These are phyloP conservation scores for Spergularia bocconei DNA, from an alignment of 148 eudicot genomes.

Conservation along the genomic window DNA sequence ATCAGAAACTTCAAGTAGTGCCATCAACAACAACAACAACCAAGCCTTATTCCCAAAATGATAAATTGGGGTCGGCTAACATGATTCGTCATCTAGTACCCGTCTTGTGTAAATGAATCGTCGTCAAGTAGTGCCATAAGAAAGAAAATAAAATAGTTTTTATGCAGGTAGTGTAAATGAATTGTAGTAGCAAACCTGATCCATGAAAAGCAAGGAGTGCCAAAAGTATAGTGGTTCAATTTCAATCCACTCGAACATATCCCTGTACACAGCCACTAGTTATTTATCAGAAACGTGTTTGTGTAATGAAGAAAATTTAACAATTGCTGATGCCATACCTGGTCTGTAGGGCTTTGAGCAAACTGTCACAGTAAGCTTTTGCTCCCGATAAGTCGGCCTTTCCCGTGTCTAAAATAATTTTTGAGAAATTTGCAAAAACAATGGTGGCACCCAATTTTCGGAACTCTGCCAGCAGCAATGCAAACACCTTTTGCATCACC, in stretches of 20 bases:
- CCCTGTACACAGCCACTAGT: slow-evolving; percentile 40
- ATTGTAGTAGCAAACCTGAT: slow-evolving; percentile 61
- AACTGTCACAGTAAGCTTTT: slow-evolving; percentile 81
- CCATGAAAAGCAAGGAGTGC: slow-evolving; percentile 95
- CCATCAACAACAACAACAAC: too few species aligned
- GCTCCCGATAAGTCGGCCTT: slow-evolving; percentile 83
- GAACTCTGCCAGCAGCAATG: slow-evolving; percentile 82
- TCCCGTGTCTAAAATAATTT: slow-evolving; percentile 84
- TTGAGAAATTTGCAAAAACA: slow-evolving; percentile 85
- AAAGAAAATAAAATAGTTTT: not conserved
- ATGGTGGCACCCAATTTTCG: slow-evolving; percentile 90
- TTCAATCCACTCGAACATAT: slow-evolving; percentile 95
- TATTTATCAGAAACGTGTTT: not conserved
- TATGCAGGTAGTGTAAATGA: not conserved
- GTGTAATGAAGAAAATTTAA: not conserved
- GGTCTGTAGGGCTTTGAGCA: slow-evolving; percentile 75
- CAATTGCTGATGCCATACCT: slow-evolving; percentile 42
- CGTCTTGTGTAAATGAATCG: too few species aligned
- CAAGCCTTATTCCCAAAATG: too few species aligned
- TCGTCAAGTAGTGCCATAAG: not conserved
- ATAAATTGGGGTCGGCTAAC: too few species aligned
- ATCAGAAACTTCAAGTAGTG: not conserved
- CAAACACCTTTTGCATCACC: slow-evolving; percentile 99
- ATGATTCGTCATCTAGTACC: too few species aligned
- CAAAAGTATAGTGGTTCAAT: slow-evolving; percentile 86